phyloP scores from a whole-genome alignment of 208 protist genomes.

The Pavlovales sp. region DNA sequence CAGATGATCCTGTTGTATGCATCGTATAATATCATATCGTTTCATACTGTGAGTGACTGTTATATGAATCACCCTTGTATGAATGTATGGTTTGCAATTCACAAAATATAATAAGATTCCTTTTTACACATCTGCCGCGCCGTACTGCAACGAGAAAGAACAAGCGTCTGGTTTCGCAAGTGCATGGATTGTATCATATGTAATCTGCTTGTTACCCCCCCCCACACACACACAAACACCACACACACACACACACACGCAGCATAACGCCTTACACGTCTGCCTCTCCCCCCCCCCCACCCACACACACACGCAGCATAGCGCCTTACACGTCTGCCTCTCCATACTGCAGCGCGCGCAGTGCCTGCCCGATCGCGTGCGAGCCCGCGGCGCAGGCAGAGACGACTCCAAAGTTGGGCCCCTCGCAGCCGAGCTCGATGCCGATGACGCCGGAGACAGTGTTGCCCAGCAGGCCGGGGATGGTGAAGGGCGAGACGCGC shows the following conservation, averaged over 20 bases:
- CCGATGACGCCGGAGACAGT: slow-evolving; percentile 38
- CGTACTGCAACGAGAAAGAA: no score
- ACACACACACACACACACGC: no score
- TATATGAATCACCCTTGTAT: no score
- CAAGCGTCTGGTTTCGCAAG: no score
- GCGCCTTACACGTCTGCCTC: slow-evolving; percentile 12
- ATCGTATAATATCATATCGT: not conserved
- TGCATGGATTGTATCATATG: not conserved
- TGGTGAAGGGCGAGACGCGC: slow-evolving; percentile 49
- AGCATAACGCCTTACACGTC: slow-evolving; percentile 13
- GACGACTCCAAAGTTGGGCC: slow-evolving; percentile 51
- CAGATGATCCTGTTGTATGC: not conserved
- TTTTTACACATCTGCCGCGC: no score
- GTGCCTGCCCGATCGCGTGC: slow-evolving; percentile 40
- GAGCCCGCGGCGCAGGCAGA: slow-evolving; percentile 34
- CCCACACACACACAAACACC: no score
- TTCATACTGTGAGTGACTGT: no score
- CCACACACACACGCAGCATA: not conserved
- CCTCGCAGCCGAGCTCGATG: slow-evolving; percentile 43
- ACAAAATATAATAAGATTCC: not conserved
- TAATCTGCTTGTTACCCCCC: no score
- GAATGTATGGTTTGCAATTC: not conserved
- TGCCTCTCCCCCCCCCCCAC: no score
- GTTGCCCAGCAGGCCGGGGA: slow-evolving; percentile 49
- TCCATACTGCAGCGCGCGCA: no score